phyloP scores from a whole-genome alignment of 352 stramenopile species.

The Aphanomyces astaci region DNA sequence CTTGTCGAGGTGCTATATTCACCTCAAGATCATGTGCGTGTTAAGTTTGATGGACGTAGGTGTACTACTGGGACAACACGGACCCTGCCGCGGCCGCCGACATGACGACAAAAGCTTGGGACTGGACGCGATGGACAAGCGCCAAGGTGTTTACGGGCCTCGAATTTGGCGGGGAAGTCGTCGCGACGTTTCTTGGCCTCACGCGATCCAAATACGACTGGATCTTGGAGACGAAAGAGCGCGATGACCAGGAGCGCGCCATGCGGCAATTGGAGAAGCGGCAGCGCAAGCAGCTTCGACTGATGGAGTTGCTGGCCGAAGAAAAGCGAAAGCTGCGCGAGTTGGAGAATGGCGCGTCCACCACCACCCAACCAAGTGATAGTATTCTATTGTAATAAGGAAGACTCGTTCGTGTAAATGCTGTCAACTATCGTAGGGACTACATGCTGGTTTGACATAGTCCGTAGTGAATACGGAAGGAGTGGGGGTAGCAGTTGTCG shows the following conservation, averaged over 20 bases:
- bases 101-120: slow-evolving; percentile 36
- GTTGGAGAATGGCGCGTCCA: slow-evolving; percentile 40
- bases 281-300: slow-evolving; percentile 52
- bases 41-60: not conserved
- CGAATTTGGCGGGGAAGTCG: slow-evolving; percentile 73
- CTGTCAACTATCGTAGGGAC: no score
- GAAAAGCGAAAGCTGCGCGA: slow-evolving; percentile 61
- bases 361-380: no score
- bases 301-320: slow-evolving; percentile 58
- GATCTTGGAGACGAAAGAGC: slow-evolving; percentile 65
- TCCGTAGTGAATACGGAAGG: no score
- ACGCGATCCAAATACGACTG: slow-evolving; percentile 81
- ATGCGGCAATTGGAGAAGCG: slow-evolving; percentile 46
- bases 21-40: no score
- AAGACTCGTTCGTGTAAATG: no score
- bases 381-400: no score
- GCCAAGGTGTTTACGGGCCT: slow-evolving; percentile 55
- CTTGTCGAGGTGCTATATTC: no score
- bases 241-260: slow-evolving; percentile 55
- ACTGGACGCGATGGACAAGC: slow-evolving; percentile 59
- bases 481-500: no score
- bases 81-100: slow-evolving; percentile 9
- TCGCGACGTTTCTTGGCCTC: slow-evolving; percentile 73
- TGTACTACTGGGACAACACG: slow-evolving; percentile 11
- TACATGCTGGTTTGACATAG: no score